Evolutionary conservation across 441 rosid genomes (phyloP).

Genomic region (Metrosideros polymorpha): DNA sequence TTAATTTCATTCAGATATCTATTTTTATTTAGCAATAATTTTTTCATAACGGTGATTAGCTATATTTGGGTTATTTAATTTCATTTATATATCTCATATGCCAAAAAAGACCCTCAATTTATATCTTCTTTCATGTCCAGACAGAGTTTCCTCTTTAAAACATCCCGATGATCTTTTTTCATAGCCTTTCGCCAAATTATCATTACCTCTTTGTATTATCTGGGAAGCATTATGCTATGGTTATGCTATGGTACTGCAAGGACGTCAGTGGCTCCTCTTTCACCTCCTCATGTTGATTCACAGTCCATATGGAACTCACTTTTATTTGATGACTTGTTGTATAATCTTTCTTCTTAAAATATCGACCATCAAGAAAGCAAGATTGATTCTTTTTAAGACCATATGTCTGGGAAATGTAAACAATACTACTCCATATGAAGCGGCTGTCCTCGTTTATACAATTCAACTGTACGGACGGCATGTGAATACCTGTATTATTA

Average conservation of each 20-base stretch:
- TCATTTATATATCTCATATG: too few relatives aligned
- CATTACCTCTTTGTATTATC: not conserved
- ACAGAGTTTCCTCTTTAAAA: not conserved
- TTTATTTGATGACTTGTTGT: not conserved
- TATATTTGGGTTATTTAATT: too few relatives aligned
- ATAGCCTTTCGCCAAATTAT: rapidly evolving
- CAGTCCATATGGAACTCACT: not conserved
- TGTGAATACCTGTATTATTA: not conserved
- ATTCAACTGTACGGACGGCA: not conserved
- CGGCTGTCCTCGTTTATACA: not conserved
- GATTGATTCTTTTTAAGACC: not conserved
- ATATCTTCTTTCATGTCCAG: not conserved
- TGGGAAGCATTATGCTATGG: not conserved
- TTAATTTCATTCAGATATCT: too few relatives aligned
- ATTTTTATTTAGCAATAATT: too few relatives aligned
- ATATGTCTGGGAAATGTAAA: not conserved
- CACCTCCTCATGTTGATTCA: not conserved
- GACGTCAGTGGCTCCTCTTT: rapidly evolving
- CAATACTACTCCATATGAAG: not conserved
- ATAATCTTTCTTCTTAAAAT: not conserved
- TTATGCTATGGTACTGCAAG: not conserved
- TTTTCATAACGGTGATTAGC: too few relatives aligned
- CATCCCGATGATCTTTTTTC: not conserved
- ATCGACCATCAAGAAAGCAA: not conserved
- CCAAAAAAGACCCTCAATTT: too few relatives aligned